Evolutionary conservation across 371 early-diverging fungal genomes (phyloP).

Genomic region (Mucor indicus): DNA sequence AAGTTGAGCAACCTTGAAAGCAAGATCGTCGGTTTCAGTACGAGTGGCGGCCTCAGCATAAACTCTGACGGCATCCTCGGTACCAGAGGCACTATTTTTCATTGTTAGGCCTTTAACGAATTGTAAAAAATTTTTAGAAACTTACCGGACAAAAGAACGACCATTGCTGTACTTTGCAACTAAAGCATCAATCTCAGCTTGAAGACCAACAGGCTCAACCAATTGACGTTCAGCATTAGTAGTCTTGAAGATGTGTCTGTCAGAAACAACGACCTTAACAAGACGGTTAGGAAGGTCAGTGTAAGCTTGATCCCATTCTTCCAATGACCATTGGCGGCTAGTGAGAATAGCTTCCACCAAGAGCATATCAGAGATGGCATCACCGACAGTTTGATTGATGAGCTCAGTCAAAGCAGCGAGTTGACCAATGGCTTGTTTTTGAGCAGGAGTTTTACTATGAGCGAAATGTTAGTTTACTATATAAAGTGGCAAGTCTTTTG

Average conservation of each 20-base stretch:
- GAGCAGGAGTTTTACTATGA: constrained; percentile 68
- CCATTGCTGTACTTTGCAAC: constrained; percentile 83
- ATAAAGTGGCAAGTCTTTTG: no score
- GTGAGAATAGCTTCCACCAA: constrained; percentile 92
- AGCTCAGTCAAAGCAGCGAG: constrained; percentile 84
- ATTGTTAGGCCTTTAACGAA: no score
- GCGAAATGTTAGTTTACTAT: background rate
- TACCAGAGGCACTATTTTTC: constrained; percentile 92
- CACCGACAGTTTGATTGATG: constrained; percentile 98
- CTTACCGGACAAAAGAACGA: constrained; percentile 90
- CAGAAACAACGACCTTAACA: constrained; percentile 92
- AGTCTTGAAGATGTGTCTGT: constrained; percentile 87
- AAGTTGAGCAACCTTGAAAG: constrained; percentile 74
- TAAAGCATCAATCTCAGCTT: constrained; percentile 80
- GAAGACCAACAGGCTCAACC: constrained; percentile 85
- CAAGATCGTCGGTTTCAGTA: constrained; percentile 78
- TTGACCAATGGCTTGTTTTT: constrained; percentile 72
- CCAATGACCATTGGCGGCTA: constrained; percentile 73
- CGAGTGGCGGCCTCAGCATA: constrained; percentile 97
- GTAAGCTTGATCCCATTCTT: constrained; percentile 92
- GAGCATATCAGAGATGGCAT: constrained; percentile 98
- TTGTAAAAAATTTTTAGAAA: background rate
- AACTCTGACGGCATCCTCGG: constrained; percentile 99
- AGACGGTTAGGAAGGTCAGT: constrained; percentile 92
- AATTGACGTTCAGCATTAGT: constrained; percentile 96